A percentile compares a stretch with the other conserved stretches of the same genome.
Conservation (phyloP, 805 yeast species). For the Lipomyces oligophaga region DNA sequence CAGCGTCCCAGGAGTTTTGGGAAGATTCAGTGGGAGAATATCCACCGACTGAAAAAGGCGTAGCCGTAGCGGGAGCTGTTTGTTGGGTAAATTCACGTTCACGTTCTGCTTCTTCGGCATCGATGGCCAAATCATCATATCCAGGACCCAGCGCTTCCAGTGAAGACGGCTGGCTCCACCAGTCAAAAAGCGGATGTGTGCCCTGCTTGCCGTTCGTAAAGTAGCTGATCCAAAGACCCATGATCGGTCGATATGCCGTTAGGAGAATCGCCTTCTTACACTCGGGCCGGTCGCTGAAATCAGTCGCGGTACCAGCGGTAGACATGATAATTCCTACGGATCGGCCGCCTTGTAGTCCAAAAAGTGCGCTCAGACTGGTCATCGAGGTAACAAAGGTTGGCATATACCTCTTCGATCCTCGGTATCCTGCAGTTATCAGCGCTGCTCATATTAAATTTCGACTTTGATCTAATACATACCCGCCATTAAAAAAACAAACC, state of each 20-base stretch:
- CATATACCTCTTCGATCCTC: conserved; percentile 1
- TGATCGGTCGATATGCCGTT: conserved; percentile 13
- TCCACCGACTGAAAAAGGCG: too few relatives aligned
- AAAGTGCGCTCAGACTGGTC: conserved; percentile 8
- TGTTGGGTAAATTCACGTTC: too few relatives aligned
- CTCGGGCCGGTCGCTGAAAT: conserved; percentile 10
- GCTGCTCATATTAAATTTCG: neutral
- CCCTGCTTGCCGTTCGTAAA: conserved; percentile 18
- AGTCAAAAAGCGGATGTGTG: neutral
- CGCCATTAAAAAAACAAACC: neutral
- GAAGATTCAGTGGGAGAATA: too few relatives aligned
- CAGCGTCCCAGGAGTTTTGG: too few relatives aligned
- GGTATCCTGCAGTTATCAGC: conserved; percentile 3
- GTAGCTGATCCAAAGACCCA: conserved; percentile 21
- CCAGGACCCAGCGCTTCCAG: too few relatives aligned
- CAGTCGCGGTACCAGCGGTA: conserved; percentile 1
- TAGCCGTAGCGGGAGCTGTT: too few relatives aligned
- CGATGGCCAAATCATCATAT: too few relatives aligned
- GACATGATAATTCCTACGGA: conserved; percentile 10
- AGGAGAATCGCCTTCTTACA: conserved; percentile 16
- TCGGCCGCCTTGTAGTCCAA: conserved; percentile 16
- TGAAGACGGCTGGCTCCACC: conserved; percentile 22
- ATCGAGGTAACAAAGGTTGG: conserved; percentile 13
- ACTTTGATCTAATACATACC: conserved; percentile 1
- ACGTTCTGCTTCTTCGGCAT: too few relatives aligned